Evolutionary conservation across 179 eudicot species (phyloP), one percentile per base, ranked within the genome.

Genomic region (Pouteria campechiana): DNA sequence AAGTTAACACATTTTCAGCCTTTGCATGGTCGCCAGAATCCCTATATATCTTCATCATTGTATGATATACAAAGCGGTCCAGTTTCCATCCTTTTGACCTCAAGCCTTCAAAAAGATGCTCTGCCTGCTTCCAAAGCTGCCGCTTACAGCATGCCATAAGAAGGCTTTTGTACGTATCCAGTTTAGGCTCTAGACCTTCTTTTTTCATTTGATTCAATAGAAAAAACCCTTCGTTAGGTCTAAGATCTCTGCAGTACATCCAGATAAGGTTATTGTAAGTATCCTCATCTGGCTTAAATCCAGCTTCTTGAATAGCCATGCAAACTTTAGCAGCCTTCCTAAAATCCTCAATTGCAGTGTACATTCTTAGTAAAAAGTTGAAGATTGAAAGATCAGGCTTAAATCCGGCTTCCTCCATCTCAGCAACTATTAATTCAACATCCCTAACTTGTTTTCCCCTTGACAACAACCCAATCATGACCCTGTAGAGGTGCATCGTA

Each of bases 401-500:
- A 36, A 92, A 78, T 29, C 94, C 96, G 48, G 74, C 80, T 57
- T 80, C 85, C 68, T 67, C 76, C 96, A 92, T 86, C 68, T 92
- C 99, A 33, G 60, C 32, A 61, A 92, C 72, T 81, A 83, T 73
- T 48, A 77, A 76, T 41, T 79, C 96, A 33, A 75, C 93, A 68
- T 92, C 99, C 52, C 83, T 69, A 17, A 92, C 85, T 46, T 67
- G 82, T 67, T 75, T 87, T 30, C 73, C 93, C 60, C 70, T 79
- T 32, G 83, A 60, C 29, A 92, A 50, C 57, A 92, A 60, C 32
- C 79, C 77, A 52, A 92, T 73, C 76, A 92, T 80, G 48, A 79
- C 76, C 78, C 81, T 77, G 54, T 79, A 92, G n/a, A 92, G 76
- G 70, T 87, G 96, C 96, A 87, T 77, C 41, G 88, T 82, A 36